phyloP scores from a whole-genome alignment of 2,329 filamentous ascomycete species.

The Hymenoscyphus albidus region DNA sequence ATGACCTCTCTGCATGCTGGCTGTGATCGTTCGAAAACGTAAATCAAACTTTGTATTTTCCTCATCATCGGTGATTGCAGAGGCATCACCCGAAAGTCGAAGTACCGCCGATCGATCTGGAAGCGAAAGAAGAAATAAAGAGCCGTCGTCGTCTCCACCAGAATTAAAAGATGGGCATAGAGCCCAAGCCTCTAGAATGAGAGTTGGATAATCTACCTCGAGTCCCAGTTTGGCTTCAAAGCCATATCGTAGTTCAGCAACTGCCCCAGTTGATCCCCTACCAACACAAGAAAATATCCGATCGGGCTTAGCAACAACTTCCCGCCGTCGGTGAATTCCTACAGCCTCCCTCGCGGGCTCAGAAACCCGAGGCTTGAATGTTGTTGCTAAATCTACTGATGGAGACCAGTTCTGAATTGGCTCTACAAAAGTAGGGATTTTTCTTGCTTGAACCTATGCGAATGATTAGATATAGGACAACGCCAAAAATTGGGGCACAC shows the following conservation, averaged over 20 bases:
- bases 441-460: conserved; percentile 50
- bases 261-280: conserved; percentile 55
- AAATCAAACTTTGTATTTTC: conserved; percentile 48
- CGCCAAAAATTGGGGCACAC: neutral
- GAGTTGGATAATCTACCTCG: conserved; percentile 48
- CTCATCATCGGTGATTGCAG: conserved; percentile 42
- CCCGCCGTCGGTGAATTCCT: conserved; percentile 7
- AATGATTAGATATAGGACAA: conserved; percentile 7
- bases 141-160: conserved; percentile 16
- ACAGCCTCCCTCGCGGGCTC: conserved; percentile 11
- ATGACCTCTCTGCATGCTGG: conserved; percentile 37
- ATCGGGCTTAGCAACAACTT: conserved; percentile 41
- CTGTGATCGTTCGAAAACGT: conserved; percentile 49
- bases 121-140: conserved; percentile 30
- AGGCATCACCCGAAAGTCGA: conserved; percentile 46
- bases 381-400: conserved; percentile 40
- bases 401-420: conserved; percentile 61
- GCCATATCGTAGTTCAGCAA: conserved; percentile 68
- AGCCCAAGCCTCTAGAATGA: conserved; percentile 52
- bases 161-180: conserved; percentile 35
- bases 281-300: conserved; percentile 65
- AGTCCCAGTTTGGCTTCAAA: conserved; percentile 64
- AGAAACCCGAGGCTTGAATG: conserved; percentile 34
- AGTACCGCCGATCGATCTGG: conserved; percentile 36
- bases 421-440: conserved; percentile 51